Conservation (phyloP, 768 basidiomycete species). For the Psilocybe cyanescens region DNA sequence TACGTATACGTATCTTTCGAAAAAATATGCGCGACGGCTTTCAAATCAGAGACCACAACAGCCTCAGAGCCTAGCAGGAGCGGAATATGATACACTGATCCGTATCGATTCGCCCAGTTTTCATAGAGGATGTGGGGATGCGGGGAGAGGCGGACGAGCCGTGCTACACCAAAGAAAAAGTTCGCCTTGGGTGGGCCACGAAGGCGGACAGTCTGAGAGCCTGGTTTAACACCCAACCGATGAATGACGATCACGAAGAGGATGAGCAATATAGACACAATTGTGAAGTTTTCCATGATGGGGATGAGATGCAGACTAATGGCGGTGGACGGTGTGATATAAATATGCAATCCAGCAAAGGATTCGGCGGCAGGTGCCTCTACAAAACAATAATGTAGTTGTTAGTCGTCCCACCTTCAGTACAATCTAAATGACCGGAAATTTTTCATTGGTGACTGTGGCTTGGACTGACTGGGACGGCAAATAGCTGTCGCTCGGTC, state of each 20-base stretch:
- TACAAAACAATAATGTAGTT: too few species aligned
- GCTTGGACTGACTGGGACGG: too few species aligned
- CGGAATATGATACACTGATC: conserved; percentile 21
- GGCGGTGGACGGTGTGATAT: too few species aligned
- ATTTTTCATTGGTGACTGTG: too few species aligned
- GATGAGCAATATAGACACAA: not conserved
- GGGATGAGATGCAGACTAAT: not conserved
- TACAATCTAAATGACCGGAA: too few species aligned
- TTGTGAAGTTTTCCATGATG: not conserved
- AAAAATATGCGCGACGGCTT: conserved; percentile 27
- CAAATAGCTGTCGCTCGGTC: too few species aligned
- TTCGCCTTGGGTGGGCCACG: conserved; percentile 16
- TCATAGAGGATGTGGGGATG: conserved; percentile 25
- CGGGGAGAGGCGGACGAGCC: conserved; percentile 7
- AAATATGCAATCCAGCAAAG: too few species aligned
- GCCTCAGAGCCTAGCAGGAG: conserved; percentile 22
- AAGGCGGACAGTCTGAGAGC: conserved; percentile 4
- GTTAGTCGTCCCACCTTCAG: too few species aligned
- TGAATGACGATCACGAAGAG: not conserved
- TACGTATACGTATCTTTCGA: conserved; percentile 31
- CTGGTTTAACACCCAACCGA: not conserved
- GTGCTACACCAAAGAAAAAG: conserved; percentile 7
- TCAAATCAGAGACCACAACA: conserved; percentile 30
- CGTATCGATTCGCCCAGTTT: conserved; percentile 29
- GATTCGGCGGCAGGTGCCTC: too few species aligned